phyloP scores from a whole-genome alignment of 805 yeast genomes.

The Zygoascus ofunaensis region DNA sequence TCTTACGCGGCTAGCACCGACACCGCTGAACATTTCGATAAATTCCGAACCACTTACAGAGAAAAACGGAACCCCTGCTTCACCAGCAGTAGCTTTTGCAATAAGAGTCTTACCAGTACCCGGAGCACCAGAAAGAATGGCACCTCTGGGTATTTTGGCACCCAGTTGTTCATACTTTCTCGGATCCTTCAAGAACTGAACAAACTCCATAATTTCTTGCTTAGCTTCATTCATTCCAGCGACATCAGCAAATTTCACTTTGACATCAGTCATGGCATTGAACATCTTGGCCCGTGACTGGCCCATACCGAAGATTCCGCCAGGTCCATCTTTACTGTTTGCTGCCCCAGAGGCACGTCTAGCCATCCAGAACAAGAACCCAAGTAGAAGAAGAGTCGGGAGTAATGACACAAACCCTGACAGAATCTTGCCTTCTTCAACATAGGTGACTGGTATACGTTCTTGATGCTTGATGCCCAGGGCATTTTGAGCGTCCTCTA shows the following conservation, averaged over 20 bases:
- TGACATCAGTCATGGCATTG: slow-evolving; percentile 76
- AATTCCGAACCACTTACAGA: slow-evolving; percentile 91
- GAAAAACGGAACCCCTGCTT: slow-evolving; percentile 87
- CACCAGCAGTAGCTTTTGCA: slow-evolving; percentile 95
- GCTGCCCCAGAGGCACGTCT: slow-evolving; percentile 38
- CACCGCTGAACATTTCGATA: slow-evolving; percentile 96
- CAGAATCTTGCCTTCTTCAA: slow-evolving; percentile 56
- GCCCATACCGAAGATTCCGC: slow-evolving; percentile 68
- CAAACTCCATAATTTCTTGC: slow-evolving; percentile 93
- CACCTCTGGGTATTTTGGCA: slow-evolving; percentile 93
- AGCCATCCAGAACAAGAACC: slow-evolving; percentile 64
- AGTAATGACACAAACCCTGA: slow-evolving; percentile 59
- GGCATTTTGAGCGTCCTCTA: slow-evolving; percentile 62
- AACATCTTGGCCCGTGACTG: slow-evolving; percentile 72
- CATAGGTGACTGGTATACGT: slow-evolving; percentile 69
- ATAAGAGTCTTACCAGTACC: slow-evolving; percentile 93
- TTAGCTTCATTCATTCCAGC: slow-evolving; percentile 95
- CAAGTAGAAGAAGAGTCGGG: slow-evolving; percentile 74
- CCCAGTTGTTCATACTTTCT: slow-evolving; percentile 77
- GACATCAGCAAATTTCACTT: slow-evolving; percentile 76
- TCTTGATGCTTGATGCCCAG: slow-evolving; percentile 58
- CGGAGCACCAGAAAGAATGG: slow-evolving; percentile 88
- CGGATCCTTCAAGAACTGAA: slow-evolving; percentile 78
- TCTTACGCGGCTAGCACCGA: slow-evolving; percentile 91
- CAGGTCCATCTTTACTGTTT: slow-evolving; percentile 42